phyloP scores from a whole-genome alignment of 768 basidiomycete genomes.

The Sistotremastrum suecicum region DNA sequence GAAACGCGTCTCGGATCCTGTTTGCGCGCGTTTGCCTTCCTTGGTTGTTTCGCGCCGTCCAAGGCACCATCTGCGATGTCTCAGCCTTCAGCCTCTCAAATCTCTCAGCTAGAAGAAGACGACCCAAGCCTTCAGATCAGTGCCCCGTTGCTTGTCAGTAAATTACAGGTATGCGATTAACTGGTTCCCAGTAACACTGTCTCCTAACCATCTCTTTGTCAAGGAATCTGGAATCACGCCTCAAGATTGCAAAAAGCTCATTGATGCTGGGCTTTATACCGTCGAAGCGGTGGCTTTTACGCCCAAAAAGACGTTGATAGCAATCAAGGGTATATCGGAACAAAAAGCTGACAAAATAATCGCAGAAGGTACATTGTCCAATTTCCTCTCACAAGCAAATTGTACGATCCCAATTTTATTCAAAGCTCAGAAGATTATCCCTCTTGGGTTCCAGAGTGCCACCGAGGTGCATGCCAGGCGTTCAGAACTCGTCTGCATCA shows the following conservation, averaged over 20 bases:
- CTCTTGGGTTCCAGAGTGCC: slow-evolving; percentile 94
- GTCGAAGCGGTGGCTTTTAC: slow-evolving; percentile 95
- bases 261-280: slow-evolving; percentile 84
- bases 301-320: slow-evolving; percentile 80
- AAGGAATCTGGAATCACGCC: slow-evolving; percentile 78
- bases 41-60: background rate
- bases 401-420: background rate
- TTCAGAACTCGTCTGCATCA: slow-evolving; percentile 90
- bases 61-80: too few species aligned
- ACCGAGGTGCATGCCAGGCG: slow-evolving; percentile 94
- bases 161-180: slow-evolving; percentile 26
- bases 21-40: too few species aligned
- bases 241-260: slow-evolving; percentile 90
- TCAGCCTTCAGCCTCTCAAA: slow-evolving; percentile 30
- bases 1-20: background rate
- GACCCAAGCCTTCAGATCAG: slow-evolving; percentile 42
- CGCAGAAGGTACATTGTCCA: slow-evolving; percentile 51
- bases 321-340: slow-evolving; percentile 95
- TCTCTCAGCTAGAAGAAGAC: slow-evolving; percentile 31
- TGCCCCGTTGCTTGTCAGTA: slow-evolving; percentile 75
- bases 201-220: slow-evolving; percentile 17
- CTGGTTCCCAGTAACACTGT: background rate
- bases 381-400: background rate
- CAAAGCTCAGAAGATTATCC: slow-evolving; percentile 87
- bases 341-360: slow-evolving; percentile 96